Conservation (phyloP, 345 rosid genomes). For the Pelargonium nanum region DNA sequence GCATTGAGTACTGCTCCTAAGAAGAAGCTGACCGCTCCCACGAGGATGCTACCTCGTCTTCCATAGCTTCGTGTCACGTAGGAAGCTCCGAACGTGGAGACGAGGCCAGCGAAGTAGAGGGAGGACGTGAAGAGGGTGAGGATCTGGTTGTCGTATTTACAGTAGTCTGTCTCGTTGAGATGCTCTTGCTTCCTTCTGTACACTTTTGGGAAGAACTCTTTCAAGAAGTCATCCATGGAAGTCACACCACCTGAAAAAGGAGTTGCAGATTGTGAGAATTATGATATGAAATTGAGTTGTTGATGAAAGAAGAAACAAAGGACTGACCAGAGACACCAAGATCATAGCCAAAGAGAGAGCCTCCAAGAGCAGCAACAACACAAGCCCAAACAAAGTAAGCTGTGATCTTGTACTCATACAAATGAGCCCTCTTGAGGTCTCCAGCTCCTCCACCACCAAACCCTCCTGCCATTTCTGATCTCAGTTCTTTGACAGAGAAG, state of each 20-base stretch:
- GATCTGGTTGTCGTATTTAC: slow-evolving; percentile 74
- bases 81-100: slow-evolving; percentile 71
- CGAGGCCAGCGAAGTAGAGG: slow-evolving; percentile 73
- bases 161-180: slow-evolving; percentile 75
- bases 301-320: too few relatives aligned
- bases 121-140: slow-evolving; percentile 84
- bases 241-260: slow-evolving; percentile 71
- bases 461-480: slow-evolving; percentile 51
- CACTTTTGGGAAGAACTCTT: slow-evolving; percentile 55
- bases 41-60: slow-evolving; percentile 56
- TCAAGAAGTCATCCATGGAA: slow-evolving; percentile 95
- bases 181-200: slow-evolving; percentile 59
- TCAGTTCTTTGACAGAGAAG: background rate
- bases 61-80: slow-evolving; percentile 55
- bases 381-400: slow-evolving; percentile 52
- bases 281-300: background rate
- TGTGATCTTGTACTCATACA: slow-evolving; percentile 54
- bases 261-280: too few relatives aligned
- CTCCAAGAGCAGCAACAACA: slow-evolving; percentile 52
- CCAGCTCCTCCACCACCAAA: slow-evolving; percentile 31
- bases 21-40: slow-evolving; percentile 73
- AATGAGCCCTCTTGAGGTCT: slow-evolving; percentile 48
- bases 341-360: slow-evolving; percentile 78
- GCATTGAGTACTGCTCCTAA: slow-evolving; percentile 67
- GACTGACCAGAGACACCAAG: slow-evolving; percentile 72